Base-by-base conservation (phyloP, 805 yeast genomes). In the Monosporozyma siamensis region DNA sequence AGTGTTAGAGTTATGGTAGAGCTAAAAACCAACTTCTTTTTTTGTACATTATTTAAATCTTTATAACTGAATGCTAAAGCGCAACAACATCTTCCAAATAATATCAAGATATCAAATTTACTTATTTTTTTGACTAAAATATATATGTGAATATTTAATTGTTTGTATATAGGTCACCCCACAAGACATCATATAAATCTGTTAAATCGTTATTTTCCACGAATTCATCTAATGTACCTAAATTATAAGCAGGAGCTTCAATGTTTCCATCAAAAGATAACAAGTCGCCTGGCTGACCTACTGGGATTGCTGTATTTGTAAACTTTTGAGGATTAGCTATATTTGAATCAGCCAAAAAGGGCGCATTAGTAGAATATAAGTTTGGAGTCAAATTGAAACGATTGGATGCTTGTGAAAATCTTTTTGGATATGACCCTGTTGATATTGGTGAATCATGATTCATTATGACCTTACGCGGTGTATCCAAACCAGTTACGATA, bases 161-260 rank as follows among this genome's bases (percentile, higher is more conserved):
- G 9, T 43, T 49, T 7, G 56, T 41, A 34, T 48, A 49, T 14
- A 49, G 20, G 41, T 58, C 63, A 40, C 56, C 54, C 64, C 64
- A 59, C 29, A 59, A 43, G 6, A 53, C 50, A 34, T 53, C 56
- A 41, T 51, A 57, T 17, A 59, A 34, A 32, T 57, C 61, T 27
- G 52, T 48, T 27, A 57, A 44, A 41, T 57, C 61, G 38, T 56
- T 58, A 36, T 53, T 53, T 30, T 51, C 50, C 22, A 59, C 46
- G 38, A 59, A 59, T 21, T 59, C 64, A 44, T 58, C 64, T 36
- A 59, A 42, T 3, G 64, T 57, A n/a, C 63, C 63, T 29, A 59
- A 34, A 40, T 57, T 53, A 41, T 47, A 56, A 15, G 43, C 38
- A 3, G 48, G 44, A 9, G 34, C 7, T 17, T 38, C 35, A 9